These are phyloP conservation scores for Colletotrichum somersetense DNA, from an alignment of 2,329 filamentous ascomycete genomes.

Conservation along the genomic window DNA sequence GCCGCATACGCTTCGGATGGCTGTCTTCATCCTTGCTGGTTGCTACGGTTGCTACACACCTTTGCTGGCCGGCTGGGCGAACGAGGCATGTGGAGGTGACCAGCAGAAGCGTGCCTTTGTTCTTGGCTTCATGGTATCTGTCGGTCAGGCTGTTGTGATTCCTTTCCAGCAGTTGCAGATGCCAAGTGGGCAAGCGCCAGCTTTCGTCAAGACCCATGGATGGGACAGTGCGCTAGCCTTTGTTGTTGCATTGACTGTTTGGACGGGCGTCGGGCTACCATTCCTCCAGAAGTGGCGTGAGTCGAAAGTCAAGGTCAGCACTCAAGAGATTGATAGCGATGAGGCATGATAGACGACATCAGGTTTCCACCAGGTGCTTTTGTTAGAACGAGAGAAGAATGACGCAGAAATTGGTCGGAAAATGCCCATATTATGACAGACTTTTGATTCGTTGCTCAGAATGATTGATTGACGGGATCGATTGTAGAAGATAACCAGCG, in stretches of 20 bases:
- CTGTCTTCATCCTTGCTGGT: conserved; percentile 55
- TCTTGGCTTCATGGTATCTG: conserved; percentile 54
- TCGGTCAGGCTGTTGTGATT: conserved; percentile 53
- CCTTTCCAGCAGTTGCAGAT: conserved; percentile 56
- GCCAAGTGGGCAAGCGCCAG: conserved; percentile 52
- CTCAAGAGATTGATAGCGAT: conserved; percentile 31
- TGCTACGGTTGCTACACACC: conserved; percentile 58
- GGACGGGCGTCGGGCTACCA: conserved; percentile 51
- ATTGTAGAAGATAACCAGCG: background rate
- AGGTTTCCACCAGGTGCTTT: background rate
- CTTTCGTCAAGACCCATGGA: conserved; percentile 52
- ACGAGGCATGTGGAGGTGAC: conserved; percentile 56
- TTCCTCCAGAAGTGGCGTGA: conserved; percentile 44
- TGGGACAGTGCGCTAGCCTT: conserved; percentile 51
- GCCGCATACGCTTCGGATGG: conserved; percentile 53
- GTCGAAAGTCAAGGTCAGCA: conserved; percentile 24
- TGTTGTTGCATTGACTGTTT: conserved; percentile 51
- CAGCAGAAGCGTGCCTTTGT: conserved; percentile 58
- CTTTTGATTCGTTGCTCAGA: too few relatives aligned
- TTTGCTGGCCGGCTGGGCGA: conserved; percentile 56
- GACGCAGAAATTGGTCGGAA: background rate
- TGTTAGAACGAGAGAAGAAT: background rate
- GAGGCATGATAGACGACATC: conserved; percentile 1
- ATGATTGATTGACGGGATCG: background rate
- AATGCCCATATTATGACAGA: background rate